Conservation (phyloP, 2,329 filamentous ascomycete genomes). For the Colletotrichum godetiae region DNA sequence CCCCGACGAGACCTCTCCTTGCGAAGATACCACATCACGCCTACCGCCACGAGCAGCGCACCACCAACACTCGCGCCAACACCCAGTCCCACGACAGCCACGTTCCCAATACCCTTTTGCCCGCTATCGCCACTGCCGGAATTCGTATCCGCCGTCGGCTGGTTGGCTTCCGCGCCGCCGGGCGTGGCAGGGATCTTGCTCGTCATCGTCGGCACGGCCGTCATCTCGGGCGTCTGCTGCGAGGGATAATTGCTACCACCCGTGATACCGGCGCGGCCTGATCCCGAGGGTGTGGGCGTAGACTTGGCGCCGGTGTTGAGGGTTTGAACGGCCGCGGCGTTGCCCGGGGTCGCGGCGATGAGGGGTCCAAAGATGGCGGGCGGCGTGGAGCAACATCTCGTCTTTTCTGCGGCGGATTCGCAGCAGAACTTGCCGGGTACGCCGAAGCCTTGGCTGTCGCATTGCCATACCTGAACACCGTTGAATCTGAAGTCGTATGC, state of each 20-base stretch:
- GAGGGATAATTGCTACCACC: background rate
- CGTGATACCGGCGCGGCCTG: background rate
- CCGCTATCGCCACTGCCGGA: background rate
- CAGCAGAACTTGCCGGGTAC: conserved; percentile 32
- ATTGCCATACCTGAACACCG: conserved; percentile 33
- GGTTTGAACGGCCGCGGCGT: conserved; percentile 28
- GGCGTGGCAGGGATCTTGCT: conserved; percentile 12
- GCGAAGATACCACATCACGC: conserved; percentile 27
- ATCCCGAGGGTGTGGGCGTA: conserved; percentile 11
- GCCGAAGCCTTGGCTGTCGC: conserved; percentile 20
- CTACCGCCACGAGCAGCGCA: conserved; percentile 23
- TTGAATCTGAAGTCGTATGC: conserved; percentile 31
- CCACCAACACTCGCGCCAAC: conserved; percentile 27
- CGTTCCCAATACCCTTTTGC: background rate
- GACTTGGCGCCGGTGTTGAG: conserved; percentile 1
- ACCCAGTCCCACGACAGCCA: conserved; percentile 23
- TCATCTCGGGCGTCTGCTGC: conserved; percentile 1
- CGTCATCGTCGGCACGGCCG: conserved; percentile 3
- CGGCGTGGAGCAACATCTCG: conserved; percentile 30
- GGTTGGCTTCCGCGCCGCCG: background rate
- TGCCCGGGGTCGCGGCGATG: conserved; percentile 27
- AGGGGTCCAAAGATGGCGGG: conserved; percentile 25
- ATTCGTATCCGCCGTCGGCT: conserved; percentile 5
- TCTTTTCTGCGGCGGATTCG: conserved; percentile 31
- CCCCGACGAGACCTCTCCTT: conserved; percentile 15